Base-by-base conservation (phyloP, 805 yeast species). In the Saturnispora sanitii region DNA sequence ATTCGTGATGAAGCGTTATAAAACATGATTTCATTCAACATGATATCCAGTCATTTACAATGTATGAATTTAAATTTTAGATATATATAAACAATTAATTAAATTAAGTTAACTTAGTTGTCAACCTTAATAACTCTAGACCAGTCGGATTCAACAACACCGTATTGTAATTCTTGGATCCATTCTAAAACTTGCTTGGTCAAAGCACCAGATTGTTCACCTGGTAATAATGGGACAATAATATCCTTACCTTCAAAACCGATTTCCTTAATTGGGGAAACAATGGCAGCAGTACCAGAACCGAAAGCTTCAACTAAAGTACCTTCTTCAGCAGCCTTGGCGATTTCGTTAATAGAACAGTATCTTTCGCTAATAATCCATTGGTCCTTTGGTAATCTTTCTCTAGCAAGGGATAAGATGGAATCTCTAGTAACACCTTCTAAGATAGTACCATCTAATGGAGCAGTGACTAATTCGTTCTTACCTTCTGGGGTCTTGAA, bases 371-470 rank as follows among this genome's bases (percentile, higher is more conserved):
- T 72, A 46, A 90, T 66, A 22, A 63, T 73, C 96, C 96, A 90
- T 60, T 84, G 88, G 33, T 71, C 66, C 42, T 79, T 67, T 51
- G 78, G 75, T 49, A 90, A 74, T 55, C 77, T 80, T 52, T 76
- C 81, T 62, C 83, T 80, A 38, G 92, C 83, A 47, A 90, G 71
- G 31, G 71, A 66, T 51, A 90, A 68, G 44, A 90, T 71, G 12
- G 96, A 86, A 60, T 83, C 94, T 67, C 98, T 79, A 38, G 96
- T 87, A 54, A 90, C 94, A 69, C 98, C 98, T 62, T 85, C 95
- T 55, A 90, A 75, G 55, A 90, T 90, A 47, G 96, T 90, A 51
- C 98, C 98, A 57, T 92, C 97, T 51, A 92, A 71, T 46, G 98
- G 97, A 49, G 96, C 95, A 47, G 98, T 90, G 37, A 77, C 94